phyloP scores from a whole-genome alignment of 176 grass and related monocot genomes.

The Elymus sibiricus region DNA sequence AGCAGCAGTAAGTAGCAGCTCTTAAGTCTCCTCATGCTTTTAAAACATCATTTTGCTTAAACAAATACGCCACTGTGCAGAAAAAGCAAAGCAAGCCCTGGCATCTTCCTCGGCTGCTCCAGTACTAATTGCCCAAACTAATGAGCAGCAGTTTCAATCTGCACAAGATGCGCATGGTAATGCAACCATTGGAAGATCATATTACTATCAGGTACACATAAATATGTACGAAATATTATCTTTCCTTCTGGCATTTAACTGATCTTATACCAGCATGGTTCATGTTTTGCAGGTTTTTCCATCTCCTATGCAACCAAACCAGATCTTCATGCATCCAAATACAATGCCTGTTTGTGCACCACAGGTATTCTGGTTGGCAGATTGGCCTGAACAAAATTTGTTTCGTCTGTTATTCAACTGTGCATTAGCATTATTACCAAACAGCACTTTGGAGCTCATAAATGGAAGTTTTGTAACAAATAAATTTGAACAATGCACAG shows the following conservation, averaged over 20 bases:
- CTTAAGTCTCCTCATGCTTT: slow-evolving; percentile 22
- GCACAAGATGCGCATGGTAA: slow-evolving; percentile 52
- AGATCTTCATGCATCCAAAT: slow-evolving; percentile 65
- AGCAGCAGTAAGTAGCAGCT: slow-evolving; percentile 53
- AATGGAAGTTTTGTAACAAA: neutral
- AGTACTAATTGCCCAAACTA: slow-evolving; percentile 38
- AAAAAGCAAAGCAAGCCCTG: slow-evolving; percentile 43
- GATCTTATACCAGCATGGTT: slow-evolving; percentile 19
- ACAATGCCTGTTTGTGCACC: slow-evolving; percentile 60
- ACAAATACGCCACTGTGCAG: slow-evolving; percentile 26
- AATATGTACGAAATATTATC: neutral
- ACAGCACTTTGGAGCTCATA: neutral
- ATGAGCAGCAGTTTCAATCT: slow-evolving; percentile 55
- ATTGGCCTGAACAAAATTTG: neutral
- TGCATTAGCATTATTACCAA: neutral
- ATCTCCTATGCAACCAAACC: slow-evolving; percentile 51
- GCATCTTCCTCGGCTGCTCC: slow-evolving; percentile 37
- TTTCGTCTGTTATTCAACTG: neutral
- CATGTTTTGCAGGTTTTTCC: slow-evolving; percentile 39
- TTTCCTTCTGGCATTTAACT: slow-evolving; percentile 40
- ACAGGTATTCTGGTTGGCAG: slow-evolving; percentile 46
- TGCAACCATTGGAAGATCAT: slow-evolving; percentile 56
- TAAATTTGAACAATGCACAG: neutral
- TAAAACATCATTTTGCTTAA: slow-evolving; percentile 23
- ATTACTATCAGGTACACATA: slow-evolving; percentile 69